These are phyloP conservation scores for Anethum foeniculum DNA, from an alignment of 140 eudicot species.

Conservation along the genomic window DNA sequence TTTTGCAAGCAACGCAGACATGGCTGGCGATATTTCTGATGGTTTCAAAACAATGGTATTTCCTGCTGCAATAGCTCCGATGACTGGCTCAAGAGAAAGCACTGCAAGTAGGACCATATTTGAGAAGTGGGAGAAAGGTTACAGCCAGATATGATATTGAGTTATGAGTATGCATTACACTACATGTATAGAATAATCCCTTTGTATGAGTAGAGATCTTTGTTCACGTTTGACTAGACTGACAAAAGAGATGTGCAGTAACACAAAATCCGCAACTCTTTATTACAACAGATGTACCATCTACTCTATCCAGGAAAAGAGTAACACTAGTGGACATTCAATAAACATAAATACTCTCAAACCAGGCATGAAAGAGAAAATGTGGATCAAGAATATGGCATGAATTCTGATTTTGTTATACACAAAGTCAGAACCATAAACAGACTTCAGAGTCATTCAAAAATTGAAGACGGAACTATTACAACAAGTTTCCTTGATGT, in stretches of 20 bases:
- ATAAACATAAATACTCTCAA: neutral
- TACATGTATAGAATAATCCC: neutral
- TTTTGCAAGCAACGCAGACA: slow-evolving; percentile 65
- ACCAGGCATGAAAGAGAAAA: neutral
- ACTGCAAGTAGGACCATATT: slow-evolving; percentile 26
- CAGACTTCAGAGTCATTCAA: neutral
- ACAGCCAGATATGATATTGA: neutral
- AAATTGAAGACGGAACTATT: too few species aligned
- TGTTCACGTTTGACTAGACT: neutral
- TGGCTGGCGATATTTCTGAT: slow-evolving; percentile 87
- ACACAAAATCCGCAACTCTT: neutral
- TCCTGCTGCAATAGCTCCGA: slow-evolving; percentile 98
- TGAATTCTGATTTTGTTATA: neutral
- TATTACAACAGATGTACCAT: neutral
- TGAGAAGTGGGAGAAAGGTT: neutral
- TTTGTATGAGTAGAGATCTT: neutral
- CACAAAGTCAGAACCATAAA: neutral
- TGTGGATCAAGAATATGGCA: neutral
- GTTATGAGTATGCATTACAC: neutral
- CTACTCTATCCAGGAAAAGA: neutral
- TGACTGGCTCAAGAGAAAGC: slow-evolving; percentile 74
- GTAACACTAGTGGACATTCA: neutral
- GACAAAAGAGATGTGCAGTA: neutral
- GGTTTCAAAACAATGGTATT: slow-evolving; percentile 87
- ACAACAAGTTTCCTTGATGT: too few species aligned